A percentile compares a stretch with the other conserved stretches of the same genome.
These are phyloP conservation scores for Cudoniella acicularis DNA, from an alignment of 495 filamentous ascomycete genomes.

Conservation along the genomic window DNA sequence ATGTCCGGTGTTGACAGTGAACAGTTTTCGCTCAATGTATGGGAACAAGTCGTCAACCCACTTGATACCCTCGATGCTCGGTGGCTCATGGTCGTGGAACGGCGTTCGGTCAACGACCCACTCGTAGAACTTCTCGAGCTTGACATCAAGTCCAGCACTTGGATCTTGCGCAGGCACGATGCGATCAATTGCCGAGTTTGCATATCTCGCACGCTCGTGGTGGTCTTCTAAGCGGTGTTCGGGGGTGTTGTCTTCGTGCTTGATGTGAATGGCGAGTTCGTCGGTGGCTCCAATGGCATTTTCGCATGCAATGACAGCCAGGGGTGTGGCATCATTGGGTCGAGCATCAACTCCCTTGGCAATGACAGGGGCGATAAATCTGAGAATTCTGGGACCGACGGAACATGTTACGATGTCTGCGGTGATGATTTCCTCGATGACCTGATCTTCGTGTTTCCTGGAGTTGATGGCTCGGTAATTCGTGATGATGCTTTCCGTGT, in stretches of 20 bases:
- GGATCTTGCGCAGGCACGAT: slow-evolving; percentile 88
- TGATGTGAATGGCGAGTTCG: slow-evolving; percentile 75
- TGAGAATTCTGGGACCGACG: slow-evolving; percentile 91
- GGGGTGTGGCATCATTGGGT: slow-evolving; percentile 57
- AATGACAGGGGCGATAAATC: slow-evolving; percentile 91
- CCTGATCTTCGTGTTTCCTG: slow-evolving; percentile 71
- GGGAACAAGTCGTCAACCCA: slow-evolving; percentile 89
- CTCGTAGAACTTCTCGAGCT: slow-evolving; percentile 96
- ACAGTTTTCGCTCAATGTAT: slow-evolving; percentile 98
- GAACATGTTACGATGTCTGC: slow-evolving; percentile 94
- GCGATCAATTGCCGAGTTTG: slow-evolving; percentile 96
- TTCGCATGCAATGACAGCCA: slow-evolving; percentile 95
- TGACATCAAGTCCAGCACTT: slow-evolving; percentile 78
- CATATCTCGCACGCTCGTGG: slow-evolving; percentile 69
- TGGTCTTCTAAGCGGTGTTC: slow-evolving; percentile 55
- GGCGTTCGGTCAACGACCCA: slow-evolving; percentile 91
- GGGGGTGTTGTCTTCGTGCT: slow-evolving; percentile 61
- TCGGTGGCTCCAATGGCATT: slow-evolving; percentile 93
- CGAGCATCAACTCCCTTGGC: slow-evolving; percentile 84
- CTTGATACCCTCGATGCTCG: slow-evolving; percentile 76
- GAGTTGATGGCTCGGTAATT: slow-evolving; percentile 97
- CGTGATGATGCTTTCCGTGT: slow-evolving; percentile 75
- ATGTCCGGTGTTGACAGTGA: slow-evolving; percentile 97
- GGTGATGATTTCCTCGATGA: slow-evolving; percentile 77
- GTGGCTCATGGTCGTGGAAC: slow-evolving; percentile 58